These are phyloP conservation scores for Moniliella sp. DNA, from an alignment of 1,284 basidiomycete genomes.

Conservation along the genomic window DNA sequence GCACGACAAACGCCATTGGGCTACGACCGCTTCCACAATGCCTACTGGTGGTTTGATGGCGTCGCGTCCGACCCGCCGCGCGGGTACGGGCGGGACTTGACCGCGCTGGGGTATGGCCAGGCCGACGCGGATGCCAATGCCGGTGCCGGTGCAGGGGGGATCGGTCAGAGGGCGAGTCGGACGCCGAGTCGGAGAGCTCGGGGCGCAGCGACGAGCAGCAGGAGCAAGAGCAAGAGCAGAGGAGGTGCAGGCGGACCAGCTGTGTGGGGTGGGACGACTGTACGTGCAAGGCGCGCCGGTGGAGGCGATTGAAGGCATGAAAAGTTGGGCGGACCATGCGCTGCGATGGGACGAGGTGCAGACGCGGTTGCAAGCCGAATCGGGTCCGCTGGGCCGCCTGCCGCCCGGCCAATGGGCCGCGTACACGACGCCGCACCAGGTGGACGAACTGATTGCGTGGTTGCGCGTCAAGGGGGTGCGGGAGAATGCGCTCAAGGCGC, in stretches of 20 bases:
- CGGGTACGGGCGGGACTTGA: constrained; percentile 40
- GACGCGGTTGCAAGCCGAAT: constrained; percentile 48
- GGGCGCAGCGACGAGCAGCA: too few relatives aligned
- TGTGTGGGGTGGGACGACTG: constrained; percentile 63
- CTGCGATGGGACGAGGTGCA: constrained; percentile 10
- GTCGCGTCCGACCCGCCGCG: constrained; percentile 61
- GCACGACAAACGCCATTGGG: constrained; percentile 70
- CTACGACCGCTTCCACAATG: constrained; percentile 73
- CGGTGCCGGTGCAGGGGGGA: too few relatives aligned
- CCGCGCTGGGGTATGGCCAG: too few relatives aligned
- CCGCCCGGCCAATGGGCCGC: constrained; percentile 66
- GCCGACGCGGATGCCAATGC: too few relatives aligned
- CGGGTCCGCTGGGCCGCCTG: constrained; percentile 51
- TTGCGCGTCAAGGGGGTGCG: constrained; percentile 71
- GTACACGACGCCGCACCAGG: constrained; percentile 67
- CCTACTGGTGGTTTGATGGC: constrained; percentile 96
- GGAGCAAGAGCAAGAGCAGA: too few relatives aligned
- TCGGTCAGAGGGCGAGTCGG: too few relatives aligned
- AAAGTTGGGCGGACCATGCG: constrained; percentile 41
- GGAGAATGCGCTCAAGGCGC: constrained; percentile 58
- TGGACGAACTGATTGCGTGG: constrained; percentile 65
- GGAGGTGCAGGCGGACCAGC: too few relatives aligned
- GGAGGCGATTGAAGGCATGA: constrained; percentile 41
- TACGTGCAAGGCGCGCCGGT: constrained; percentile 72
- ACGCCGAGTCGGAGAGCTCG: too few relatives aligned